Conservation (phyloP, 2,329 filamentous ascomycete species). For the Microdochium bolleyi region DNA sequence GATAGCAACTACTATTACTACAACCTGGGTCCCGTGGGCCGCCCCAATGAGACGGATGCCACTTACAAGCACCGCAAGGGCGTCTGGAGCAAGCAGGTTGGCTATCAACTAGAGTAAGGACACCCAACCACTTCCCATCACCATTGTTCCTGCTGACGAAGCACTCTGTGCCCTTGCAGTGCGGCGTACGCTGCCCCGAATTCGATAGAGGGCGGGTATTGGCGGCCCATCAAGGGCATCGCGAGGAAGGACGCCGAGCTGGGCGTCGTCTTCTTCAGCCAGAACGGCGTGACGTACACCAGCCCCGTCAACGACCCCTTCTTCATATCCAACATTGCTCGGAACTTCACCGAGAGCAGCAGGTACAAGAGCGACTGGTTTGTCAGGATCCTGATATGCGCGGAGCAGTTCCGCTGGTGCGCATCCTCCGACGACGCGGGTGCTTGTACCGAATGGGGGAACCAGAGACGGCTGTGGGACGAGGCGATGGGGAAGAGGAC, state of each 20-base stretch:
- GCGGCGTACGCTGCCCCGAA: background rate
- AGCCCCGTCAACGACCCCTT: background rate
- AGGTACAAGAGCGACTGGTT: background rate
- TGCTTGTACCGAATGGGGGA: background rate
- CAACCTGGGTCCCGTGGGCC: background rate
- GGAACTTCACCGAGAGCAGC: background rate
- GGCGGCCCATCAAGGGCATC: background rate
- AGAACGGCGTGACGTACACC: conserved; percentile 1
- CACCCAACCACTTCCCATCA: background rate
- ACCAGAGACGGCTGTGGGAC: too few species aligned
- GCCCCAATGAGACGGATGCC: background rate
- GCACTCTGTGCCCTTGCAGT: background rate
- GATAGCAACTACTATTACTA: background rate
- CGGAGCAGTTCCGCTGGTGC: conserved; percentile 3
- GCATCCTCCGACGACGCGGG: background rate
- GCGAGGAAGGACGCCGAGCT: conserved; percentile 1
- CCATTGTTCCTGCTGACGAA: background rate
- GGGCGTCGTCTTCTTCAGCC: conserved; percentile 1
- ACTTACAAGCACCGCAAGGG: background rate
- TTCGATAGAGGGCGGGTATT: background rate
- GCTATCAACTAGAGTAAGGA: background rate
- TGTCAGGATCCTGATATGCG: conserved; percentile 1
- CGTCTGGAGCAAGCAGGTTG: background rate
- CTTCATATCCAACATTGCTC: background rate
- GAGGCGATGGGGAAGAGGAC: background rate